These are phyloP conservation scores for Rubia yunnanensis DNA, from an alignment of 257 asterid species.

Conservation along the genomic window DNA sequence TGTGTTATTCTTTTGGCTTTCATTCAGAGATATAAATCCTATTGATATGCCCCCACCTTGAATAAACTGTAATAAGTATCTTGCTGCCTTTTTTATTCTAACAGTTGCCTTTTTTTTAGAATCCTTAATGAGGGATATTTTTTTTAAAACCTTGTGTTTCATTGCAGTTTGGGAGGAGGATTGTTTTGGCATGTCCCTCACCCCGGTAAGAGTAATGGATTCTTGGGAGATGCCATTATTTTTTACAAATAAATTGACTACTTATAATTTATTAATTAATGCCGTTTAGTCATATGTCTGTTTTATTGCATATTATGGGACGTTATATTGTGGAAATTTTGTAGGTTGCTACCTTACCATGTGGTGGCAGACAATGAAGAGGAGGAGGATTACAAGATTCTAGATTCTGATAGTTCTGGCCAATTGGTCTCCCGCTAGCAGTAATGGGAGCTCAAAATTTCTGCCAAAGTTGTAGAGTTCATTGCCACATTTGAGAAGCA, in stretches of 20 bases:
- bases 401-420: constrained; percentile 80
- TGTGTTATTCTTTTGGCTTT: no score
- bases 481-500: constrained; percentile 95
- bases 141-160: neutral
- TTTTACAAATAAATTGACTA: no score
- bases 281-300: neutral
- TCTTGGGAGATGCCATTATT: neutral
- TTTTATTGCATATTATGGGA: neutral
- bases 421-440: constrained; percentile 91
- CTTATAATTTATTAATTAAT: neutral
- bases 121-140: no score
- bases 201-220: neutral
- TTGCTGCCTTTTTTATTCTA: no score
- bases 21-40: no score
- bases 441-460: constrained; percentile 95
- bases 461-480: constrained; percentile 93
- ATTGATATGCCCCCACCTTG: no score
- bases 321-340: constrained; percentile 7
- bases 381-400: constrained; percentile 98
- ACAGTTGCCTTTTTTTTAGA: no score
- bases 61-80: no score
- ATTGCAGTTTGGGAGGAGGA: neutral
- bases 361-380: constrained; percentile 99
- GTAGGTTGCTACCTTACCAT: constrained; percentile 91
- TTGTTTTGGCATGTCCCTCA: neutral